Base-by-base conservation (phyloP, 306 rosid species). In the Prosopis cineraria region DNA sequence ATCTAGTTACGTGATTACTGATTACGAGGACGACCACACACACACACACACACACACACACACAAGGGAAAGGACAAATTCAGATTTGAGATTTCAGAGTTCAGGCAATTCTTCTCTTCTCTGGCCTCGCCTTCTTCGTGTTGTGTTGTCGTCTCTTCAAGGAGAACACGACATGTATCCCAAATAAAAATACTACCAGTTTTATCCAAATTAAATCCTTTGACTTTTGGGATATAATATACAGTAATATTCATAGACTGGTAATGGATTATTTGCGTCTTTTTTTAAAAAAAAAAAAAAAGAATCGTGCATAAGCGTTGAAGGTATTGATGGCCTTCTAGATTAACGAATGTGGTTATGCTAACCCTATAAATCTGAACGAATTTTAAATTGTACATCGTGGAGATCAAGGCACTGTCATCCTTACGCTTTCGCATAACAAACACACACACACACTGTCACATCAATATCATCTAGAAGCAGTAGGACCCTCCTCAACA, bases 241-340 rank as follows among this genome's bases (percentile, higher is more conserved):
- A 50, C 17, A 17, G 55, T 9, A 52, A 64, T 25, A 64, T n/a
- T 65, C 48, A 65, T 14, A 25, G 55, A 67, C 37, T 36, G 14
- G 74, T 19, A 31, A 22, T 3, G 53, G 12, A 9, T 52, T 34
- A 52, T 2, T 17, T 24, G 2, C 11, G 20, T 17, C 19, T 47
- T 10, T 66, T 29, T 27, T 6, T 30, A 1, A 14, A 30, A 14
- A 1, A 63, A 33, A 17, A 5, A 1, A 14, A 30, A 14, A 1
- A 63, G 19, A 17, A 5, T 34, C 66, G 16, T 70, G 58, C 22
- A 59, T 17, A 7, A 6, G 24, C 13, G 64, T 65, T 70, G 73
- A 81, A 64, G 30, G 60, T 79, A n/a, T n/a, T n/a, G 67, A 34
- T 56, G 44, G 17, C 34, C 76, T 82, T 85, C 86, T 82, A 85